A percentile compares a stretch with the other conserved stretches of the same genome.
Evolutionary conservation across 371 early-diverging fungal genomes (phyloP).

Genomic region (Parasitella parasitica): DNA sequence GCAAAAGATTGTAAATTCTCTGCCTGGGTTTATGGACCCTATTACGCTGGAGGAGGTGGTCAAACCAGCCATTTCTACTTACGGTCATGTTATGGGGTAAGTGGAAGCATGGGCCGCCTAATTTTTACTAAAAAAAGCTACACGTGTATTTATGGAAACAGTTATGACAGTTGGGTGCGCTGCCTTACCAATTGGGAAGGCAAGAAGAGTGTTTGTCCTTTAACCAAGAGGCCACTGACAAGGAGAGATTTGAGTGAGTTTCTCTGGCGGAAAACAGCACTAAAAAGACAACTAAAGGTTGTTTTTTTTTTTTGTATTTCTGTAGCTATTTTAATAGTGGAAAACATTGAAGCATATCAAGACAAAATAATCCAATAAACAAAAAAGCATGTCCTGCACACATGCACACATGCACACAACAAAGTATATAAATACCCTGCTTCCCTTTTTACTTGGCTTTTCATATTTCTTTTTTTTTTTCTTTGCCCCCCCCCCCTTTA

Average conservation of each 20-base stretch:
- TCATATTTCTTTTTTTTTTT: background rate
- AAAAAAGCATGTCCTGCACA: background rate
- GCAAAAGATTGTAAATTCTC: conserved; percentile 71
- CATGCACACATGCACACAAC: background rate
- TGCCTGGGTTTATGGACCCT: conserved; percentile 91
- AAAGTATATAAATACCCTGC: background rate
- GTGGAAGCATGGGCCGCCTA: background rate
- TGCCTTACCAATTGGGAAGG: conserved; percentile 82
- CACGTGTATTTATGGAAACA: conserved; percentile 9
- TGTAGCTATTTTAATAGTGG: conserved; percentile 34
- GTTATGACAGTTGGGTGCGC: conserved; percentile 90
- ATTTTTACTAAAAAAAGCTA: background rate
- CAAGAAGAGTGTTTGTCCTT: conserved; percentile 85
- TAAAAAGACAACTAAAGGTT: no score
- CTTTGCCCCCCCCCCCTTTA: background rate
- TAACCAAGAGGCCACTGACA: conserved; percentile 90
- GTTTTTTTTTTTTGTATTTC: no score
- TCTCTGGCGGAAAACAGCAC: background rate
- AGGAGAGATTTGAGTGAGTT: conserved; percentile 78
- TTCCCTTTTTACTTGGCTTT: background rate
- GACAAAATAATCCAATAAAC: conserved; percentile 28
- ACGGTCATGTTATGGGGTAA: conserved; percentile 93
- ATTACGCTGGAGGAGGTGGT: conserved; percentile 89
- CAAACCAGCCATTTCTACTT: conserved; percentile 93
- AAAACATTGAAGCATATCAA: conserved; percentile 36